A percentile compares a stretch with the other conserved stretches of the same genome.
Conservation (phyloP, 306 rosid species). For the Castanea sativa region DNA sequence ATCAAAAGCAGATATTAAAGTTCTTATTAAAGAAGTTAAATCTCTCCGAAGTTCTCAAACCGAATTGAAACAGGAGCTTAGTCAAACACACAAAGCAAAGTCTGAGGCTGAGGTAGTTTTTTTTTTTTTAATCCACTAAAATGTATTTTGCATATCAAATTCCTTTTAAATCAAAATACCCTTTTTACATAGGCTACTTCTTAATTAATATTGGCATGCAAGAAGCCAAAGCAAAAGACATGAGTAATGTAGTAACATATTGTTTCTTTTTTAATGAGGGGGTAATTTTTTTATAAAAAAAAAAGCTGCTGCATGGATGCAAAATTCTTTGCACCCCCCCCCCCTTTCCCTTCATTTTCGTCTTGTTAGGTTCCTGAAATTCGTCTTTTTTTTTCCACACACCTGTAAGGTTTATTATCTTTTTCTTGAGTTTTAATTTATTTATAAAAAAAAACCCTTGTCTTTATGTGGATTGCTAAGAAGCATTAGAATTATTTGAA, state of each 20-base stretch:
- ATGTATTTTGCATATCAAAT: not conserved
- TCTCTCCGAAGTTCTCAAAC: slow-evolving; percentile 75
- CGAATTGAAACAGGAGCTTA: slow-evolving; percentile 65
- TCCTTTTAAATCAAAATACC: not conserved
- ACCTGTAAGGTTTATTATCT: too few relatives aligned
- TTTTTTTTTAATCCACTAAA: slow-evolving; percentile 4
- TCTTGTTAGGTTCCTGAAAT: too few relatives aligned
- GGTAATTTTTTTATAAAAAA: too few relatives aligned
- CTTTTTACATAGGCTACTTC: not conserved
- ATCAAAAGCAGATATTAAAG: slow-evolving; percentile 86
- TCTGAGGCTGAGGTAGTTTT: slow-evolving; percentile 49
- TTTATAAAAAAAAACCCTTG: too few relatives aligned
- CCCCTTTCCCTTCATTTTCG: too few relatives aligned
- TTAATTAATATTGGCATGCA: not conserved
- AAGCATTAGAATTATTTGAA: not conserved
- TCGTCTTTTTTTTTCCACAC: too few relatives aligned
- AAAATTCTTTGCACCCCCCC: too few relatives aligned
- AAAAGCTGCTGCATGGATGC: too few relatives aligned
- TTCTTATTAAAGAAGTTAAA: slow-evolving; percentile 93
- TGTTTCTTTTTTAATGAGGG: not conserved
- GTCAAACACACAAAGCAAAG: slow-evolving; percentile 49
- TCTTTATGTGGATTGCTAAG: not conserved
- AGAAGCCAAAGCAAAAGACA: not conserved
- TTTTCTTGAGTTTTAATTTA: too few relatives aligned
- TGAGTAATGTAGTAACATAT: not conserved